Evolutionary conservation across 148 eudicot genomes (phyloP), one percentile per base, ranked within the genome.

Genomic region (Polygonum aviculare): DNA sequence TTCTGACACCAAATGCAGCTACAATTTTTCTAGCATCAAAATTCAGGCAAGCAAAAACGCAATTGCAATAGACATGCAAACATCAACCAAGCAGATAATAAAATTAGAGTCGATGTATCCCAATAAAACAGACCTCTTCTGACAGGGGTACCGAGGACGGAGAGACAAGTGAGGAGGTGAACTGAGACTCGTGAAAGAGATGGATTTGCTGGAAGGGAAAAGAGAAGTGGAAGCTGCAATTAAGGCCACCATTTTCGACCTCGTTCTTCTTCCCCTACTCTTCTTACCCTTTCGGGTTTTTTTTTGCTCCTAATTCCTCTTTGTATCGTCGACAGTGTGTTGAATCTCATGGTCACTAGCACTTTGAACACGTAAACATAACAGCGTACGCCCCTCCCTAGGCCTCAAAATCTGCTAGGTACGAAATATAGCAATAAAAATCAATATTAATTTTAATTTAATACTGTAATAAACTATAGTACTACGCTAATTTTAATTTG

Each of bases 181-280:
- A 5, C 45, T 9, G 45, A 67, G 10, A 15, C 72, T 41, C n/a
- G 9, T 35, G 19, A 16, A 35, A 67, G 72, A 5, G 21, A 15
- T 14, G 45, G 72, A 67, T 35, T 67, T 67, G 45, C 44, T 14
- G 72, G 72, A 33, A 67, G 72, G n/a, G 15, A 67, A 18, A 35
- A 41, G 45, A 36, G 72, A 67, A 16, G 44, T 36, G 72, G 72
- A 67, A 67, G 72, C 21, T 67, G 72, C 72, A 67, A 67, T 1
- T 38, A 67, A 67, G 72, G 72, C 72, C 19, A 33, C 72, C 72
- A 67, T 67, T 67, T 8, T 36, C 44, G 16, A 67, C 41, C 44
- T 67, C 16, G 45, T 36, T 36, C 72, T 22, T 11, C 26, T 57
- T 10, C 67, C 35, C 41, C 19, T 35, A 18, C 70, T 63, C 12